Evolutionary conservation across 1,284 basidiomycete species (phyloP), one percentile per base, ranked within the genome.

Genomic region (Phlebopus sp.): DNA sequence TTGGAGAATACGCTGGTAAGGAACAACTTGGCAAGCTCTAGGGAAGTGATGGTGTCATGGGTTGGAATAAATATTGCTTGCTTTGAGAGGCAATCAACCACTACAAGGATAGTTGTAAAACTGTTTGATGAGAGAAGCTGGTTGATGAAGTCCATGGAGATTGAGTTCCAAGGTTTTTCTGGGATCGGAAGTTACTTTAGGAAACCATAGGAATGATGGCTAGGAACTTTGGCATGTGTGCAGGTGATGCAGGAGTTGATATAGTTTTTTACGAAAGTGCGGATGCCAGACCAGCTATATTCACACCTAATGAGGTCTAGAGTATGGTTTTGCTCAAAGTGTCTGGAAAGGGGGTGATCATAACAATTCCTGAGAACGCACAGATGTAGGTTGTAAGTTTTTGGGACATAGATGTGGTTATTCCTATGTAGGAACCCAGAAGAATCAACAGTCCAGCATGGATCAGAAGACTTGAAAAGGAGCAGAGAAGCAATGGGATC

Each of bases 61-160:
- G 57, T 55, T 11, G 61, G 62, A 44, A 74, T 69, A 46, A 76
- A 72, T 40, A 66, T 55, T 1, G 66, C 59, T 40, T 53, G 48
- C 44, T 70, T 68, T 14, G 74, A 69, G 13, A 74, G 54, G 0
- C 69, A 50, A 53, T 71, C 63, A 17, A 72, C 68, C 2, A 76
- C 54, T 2, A 77, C 72, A 5, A 71, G 55, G 37, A 77, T 72
- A 3, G 68, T 47, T 46, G 72, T 59, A 49, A 54, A 72, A 0
- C 63, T 62, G 4, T 60, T 41, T 0, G 68, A 72, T 2, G 23
- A 10, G 1, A 73, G 74, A 0, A 77, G 59, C 29, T 68, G 56
- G 6, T 59, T 63, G 42, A 78, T 74, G 51, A 70, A 66, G 50
- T 77, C 74, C 67, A 76, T 70, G 0, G 69, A 69, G 17, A 78